These are phyloP conservation scores for Veloboletus limbatus DNA, from an alignment of 1,284 basidiomycete species.

Conservation along the genomic window DNA sequence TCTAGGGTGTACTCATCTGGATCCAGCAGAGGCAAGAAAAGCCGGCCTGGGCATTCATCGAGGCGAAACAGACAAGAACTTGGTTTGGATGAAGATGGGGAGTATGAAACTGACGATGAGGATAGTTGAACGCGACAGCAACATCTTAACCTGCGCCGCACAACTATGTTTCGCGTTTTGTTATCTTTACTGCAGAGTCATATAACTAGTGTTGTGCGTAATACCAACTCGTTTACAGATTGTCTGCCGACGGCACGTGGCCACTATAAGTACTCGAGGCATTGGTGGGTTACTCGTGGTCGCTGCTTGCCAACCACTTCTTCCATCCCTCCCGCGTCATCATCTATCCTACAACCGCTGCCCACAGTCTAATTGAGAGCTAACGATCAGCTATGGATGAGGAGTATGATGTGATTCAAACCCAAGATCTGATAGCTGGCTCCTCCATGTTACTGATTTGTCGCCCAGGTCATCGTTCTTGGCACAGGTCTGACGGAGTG, in stretches of 20 bases:
- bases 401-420: slow-evolving; percentile 73
- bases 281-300: slow-evolving; percentile 1
- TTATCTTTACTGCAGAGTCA: slow-evolving; percentile 5
- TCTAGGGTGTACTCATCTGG: slow-evolving; percentile 21
- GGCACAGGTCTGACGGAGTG: slow-evolving; percentile 98
- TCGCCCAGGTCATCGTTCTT: slow-evolving; percentile 80
- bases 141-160: background rate
- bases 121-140: slow-evolving; percentile 3
- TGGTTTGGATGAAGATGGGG: slow-evolving; percentile 20
- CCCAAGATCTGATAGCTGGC: slow-evolving; percentile 17
- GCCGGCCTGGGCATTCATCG: slow-evolving; percentile 22
- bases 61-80: slow-evolving; percentile 16
- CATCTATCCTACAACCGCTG: slow-evolving; percentile 14
- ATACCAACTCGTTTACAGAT: slow-evolving; percentile 1
- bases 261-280: slow-evolving; percentile 26
- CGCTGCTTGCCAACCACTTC: slow-evolving; percentile 21
- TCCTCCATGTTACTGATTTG: slow-evolving; percentile 17
- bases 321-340: slow-evolving; percentile 3
- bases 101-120: slow-evolving; percentile 24
- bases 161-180: slow-evolving; percentile 1
- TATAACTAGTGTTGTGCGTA: slow-evolving; percentile 9
- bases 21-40: slow-evolving; percentile 8
- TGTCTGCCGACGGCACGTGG: slow-evolving; percentile 23
- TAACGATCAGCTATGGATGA: slow-evolving; percentile 68
- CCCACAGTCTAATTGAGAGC: slow-evolving; percentile 11